Evolutionary conservation across 495 filamentous ascomycete species (phyloP), one percentile per base, ranked within the genome.

Genomic region (Trichoderma gamsii): DNA sequence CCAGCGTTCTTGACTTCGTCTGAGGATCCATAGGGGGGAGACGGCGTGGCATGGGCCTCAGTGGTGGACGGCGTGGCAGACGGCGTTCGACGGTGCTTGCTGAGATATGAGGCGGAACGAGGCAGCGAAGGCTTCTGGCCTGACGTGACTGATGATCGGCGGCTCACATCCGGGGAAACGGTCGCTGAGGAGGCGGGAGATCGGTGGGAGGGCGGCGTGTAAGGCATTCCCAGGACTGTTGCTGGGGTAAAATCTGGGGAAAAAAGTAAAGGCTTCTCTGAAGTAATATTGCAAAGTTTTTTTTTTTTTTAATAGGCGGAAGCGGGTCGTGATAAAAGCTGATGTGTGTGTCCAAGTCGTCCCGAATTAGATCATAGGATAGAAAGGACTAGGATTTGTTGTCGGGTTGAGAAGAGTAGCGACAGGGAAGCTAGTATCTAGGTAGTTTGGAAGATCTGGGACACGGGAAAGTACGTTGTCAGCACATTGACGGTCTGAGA

Each of bases 131-230:
- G 84, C 67, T 87, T 82, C 61, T 76, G 69, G 67, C 75, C 77
- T 72, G 69, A 76, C 75, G 82, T 77, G 75, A 83, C 76, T 79
- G 86, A 83, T 78, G 84, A 77, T 77, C 83, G 72, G 73, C 84
- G 83, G 79, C 84, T 86, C 76, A 82, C 70, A 74, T 83, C 83
- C 73, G 88, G 85, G 75, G 87, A 90, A 74, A 84, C 75, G 73
- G 87, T 80, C 64, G 82, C 82, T 64, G 90, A 89, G 69, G 89
- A 85, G 74, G 87, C 84, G 81, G 91, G 92, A 74, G 92, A 93
- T 81, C 85, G 82, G 82, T 89, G 89, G 73, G 87, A 85, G 65
- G 93, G 93, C 70, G 93, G 92, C 78, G 93, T 96, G 85, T 97
- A 97, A 82, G 93, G 93, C 93, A 97, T 97, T 83, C 79, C 76